Conservation (phyloP, 2,329 filamentous ascomycete genomes). For the Penicillium vulpinum region DNA sequence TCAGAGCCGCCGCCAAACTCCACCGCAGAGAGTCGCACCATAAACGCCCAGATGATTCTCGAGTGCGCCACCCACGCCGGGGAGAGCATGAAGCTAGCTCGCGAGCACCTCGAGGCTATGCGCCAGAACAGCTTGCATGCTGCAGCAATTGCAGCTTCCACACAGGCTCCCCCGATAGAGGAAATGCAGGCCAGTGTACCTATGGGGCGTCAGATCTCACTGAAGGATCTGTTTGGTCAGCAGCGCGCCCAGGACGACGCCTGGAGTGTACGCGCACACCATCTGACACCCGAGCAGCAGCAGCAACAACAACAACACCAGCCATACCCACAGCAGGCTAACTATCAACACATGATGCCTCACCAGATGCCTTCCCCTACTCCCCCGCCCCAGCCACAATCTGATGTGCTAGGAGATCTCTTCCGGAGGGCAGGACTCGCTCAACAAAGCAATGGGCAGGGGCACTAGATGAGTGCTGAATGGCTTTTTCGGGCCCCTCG, state of each 20-base stretch:
- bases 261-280: conserved; percentile 53
- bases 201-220: conserved; percentile 55
- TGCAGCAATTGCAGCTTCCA: conserved; percentile 31
- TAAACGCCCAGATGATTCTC: conserved; percentile 56
- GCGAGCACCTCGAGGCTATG: conserved; percentile 39
- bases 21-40: conserved; percentile 52
- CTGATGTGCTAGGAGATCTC: conserved; percentile 43
- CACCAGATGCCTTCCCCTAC: conserved; percentile 8
- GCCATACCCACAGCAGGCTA: conserved; percentile 9
- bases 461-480: conserved; percentile 6
- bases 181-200: conserved; percentile 44
- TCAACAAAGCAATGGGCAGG: conserved; percentile 25
- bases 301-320: conserved; percentile 11
- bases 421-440: conserved; percentile 46
- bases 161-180: conserved; percentile 34
- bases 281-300: conserved; percentile 23
- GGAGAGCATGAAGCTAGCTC: conserved; percentile 48
- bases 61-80: conserved; percentile 56
- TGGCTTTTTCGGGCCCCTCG: neutral
- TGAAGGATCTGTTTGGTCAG: conserved; percentile 57
- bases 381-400: conserved; percentile 23
- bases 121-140: conserved; percentile 36
- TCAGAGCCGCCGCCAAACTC: conserved; percentile 58
- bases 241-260: conserved; percentile 54
- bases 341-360: conserved; percentile 11